Evolutionary conservation across 140 eudicot genomes (phyloP).

Genomic region (Flaveria floridana): DNA sequence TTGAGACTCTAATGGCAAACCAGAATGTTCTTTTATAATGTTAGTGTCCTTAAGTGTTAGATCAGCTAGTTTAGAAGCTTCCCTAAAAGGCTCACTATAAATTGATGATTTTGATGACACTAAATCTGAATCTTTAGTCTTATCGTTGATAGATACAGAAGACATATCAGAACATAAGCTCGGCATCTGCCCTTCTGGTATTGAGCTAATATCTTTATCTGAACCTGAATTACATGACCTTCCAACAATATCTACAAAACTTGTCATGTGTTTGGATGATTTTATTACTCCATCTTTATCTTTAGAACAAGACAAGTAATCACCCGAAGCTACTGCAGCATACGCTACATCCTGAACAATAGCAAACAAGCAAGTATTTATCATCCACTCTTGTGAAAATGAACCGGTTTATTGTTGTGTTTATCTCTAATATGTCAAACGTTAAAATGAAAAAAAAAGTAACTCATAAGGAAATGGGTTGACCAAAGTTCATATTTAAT

Average conservation of each 20-base stretch:
- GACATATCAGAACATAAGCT: conserved; percentile 49
- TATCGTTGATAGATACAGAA: conserved; percentile 45
- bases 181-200: conserved; percentile 40
- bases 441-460: neutral
- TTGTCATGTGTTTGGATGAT: conserved; percentile 52
- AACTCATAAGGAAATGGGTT: neutral
- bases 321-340: conserved; percentile 37
- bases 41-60: conserved; percentile 32
- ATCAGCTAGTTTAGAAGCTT: conserved; percentile 39
- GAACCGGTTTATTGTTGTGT: neutral
- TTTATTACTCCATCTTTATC: conserved; percentile 41
- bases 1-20: conserved; percentile 26
- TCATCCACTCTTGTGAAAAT: neutral
- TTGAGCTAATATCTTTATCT: conserved; percentile 50
- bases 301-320: conserved; percentile 34
- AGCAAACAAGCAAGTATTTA: conserved; percentile 16
- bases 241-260: conserved; percentile 83
- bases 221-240: conserved; percentile 46
- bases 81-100: conserved; percentile 48
- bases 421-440: neutral
- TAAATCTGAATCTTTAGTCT: conserved; percentile 33
- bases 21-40: conserved; percentile 37
- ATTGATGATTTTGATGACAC: conserved; percentile 34
- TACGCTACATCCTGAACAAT: conserved; percentile 48
- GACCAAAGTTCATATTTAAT: neutral